Base-by-base conservation (phyloP, 768 basidiomycete species). In the Dentipellis fragilis region DNA sequence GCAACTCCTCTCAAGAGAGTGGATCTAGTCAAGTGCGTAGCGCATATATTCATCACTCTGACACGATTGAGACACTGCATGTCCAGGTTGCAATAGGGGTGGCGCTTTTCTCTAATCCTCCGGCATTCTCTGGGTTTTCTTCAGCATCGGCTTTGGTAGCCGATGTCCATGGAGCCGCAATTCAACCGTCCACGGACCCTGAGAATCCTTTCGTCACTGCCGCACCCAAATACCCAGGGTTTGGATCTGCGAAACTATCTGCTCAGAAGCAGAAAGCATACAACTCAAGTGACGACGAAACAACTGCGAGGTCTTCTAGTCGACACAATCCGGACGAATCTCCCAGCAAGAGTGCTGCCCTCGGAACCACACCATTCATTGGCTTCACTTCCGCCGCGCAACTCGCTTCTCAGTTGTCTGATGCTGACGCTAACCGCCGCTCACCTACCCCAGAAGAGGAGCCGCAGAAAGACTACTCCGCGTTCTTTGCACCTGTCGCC, bases 191-290 rank as follows among this genome's bases (percentile, higher is more conserved):
- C 34, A 46, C 47, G 1, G 54, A 58, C 38, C 17, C 47, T 37
- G 34, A 58, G 19, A 57, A 58, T 23, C 59, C 59, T 11, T 60
- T 58, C 37, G 22, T 42, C 11, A 52, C 59, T 21, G 52, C 50
- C 35, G 50, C 22, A 29, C 22, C 49, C 10, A 49, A 49, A 16
- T 11, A 49, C n/a, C 42, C 6, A 4, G 42, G 42, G 7, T n/a
- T 17, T 17, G 17, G n/a, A 0, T 45, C 42, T 3, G 42, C 17
- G 42, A 19, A n/a, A 1, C 11, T 45, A 1, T 45, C 17, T 45
- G 42, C 8, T 17, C 16, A 17, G 2, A 0, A 22, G 29, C 48
- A 23, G 48, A 49, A 7, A 8, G 8, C 48, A 49, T 16, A 34
- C 17, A 49, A 3, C 29, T 29, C 49, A 4, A 23, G 10, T 12